Evolutionary conservation across 371 early-diverging fungal species (phyloP), one percentile per base, ranked within the genome.

Genomic region (Nematocida homosporus): DNA sequence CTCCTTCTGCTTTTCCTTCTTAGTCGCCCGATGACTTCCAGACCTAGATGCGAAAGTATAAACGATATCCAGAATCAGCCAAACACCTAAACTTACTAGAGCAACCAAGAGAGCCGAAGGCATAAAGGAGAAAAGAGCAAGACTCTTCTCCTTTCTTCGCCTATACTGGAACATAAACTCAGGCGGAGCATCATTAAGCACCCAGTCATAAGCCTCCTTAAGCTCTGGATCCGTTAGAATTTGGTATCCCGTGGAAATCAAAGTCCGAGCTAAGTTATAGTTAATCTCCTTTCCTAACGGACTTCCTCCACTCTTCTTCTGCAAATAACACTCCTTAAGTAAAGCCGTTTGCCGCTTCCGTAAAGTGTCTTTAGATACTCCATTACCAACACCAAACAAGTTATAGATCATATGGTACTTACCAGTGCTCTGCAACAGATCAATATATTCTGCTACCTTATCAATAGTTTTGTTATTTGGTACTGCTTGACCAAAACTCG

Each of bases 161-260:
- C 20, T 60, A 42, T 47, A 72, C 2, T n/a, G 40, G 29, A 53
- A 51, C 75, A 72, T 72, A 35, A 72, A 72, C 34, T 53, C 69
- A 8, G 63, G 53, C 16, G 60, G 75, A 23, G 75, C 41, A n/a
- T 72, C 63, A 30, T 60, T 41, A 4, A 72, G 63, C 34, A 72
- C 41, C 75, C 75, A 72, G 18, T 72, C 44, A 53, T 72, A 72
- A 1, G 75, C 75, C 38, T 59, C 41, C 34, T 51, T 59, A 44
- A 72, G 63, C n/a, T 59, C 25, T 48, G 16, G 8, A 35, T 72
- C 69, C 5, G 32, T 61, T 8, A 72, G 48, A 27, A 72, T 72
- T 30, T 59, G n/a, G 40, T 60, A 61, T 44, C 75, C 75, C 23
- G 48, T 51, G 6, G 63, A 60, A 5, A 72, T 57, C 18, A 72